These are phyloP conservation scores for Pleurozium schreberi DNA, from an alignment of 225 moss, liverwort and hornwort genomes.

Conservation along the genomic window DNA sequence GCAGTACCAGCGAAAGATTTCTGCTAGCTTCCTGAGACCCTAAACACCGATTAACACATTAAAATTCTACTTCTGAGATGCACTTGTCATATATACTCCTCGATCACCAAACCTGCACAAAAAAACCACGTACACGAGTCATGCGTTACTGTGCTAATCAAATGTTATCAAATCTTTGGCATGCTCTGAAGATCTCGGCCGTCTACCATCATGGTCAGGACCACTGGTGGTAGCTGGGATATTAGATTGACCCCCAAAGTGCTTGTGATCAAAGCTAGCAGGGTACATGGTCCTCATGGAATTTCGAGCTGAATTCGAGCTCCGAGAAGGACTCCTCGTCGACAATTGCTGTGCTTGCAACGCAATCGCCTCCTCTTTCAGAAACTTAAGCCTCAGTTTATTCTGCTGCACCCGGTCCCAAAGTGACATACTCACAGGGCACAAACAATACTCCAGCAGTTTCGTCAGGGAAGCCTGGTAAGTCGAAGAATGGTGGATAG, in stretches of 20 bases:
- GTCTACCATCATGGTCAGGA: not conserved
- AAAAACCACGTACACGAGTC: not conserved
- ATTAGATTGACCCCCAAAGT: not conserved
- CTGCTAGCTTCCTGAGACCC: not conserved
- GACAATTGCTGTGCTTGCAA: slow-evolving; percentile 24
- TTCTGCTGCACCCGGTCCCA: slow-evolving; percentile 56
- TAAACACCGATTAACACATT: not conserved
- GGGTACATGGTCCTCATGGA: slow-evolving; percentile 6
- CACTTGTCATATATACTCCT: not conserved
- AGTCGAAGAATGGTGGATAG: slow-evolving; percentile 88
- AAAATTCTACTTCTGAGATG: not conserved
- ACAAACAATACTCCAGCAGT: slow-evolving; percentile 86
- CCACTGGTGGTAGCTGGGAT: not conserved
- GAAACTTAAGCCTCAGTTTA: slow-evolving; percentile 23
- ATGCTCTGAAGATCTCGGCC: slow-evolving; percentile 4
- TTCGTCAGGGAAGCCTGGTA: slow-evolving; percentile 86
- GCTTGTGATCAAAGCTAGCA: slow-evolving; percentile 2
- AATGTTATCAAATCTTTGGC: slow-evolving; percentile 36
- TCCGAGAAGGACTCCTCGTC: slow-evolving; percentile 19
- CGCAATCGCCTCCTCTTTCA: slow-evolving; percentile 30
- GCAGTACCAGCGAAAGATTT: not conserved
- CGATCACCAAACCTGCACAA: not conserved
- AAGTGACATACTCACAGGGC: slow-evolving; percentile 49
- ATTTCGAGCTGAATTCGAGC: slow-evolving; percentile 18
- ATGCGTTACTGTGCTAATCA: not conserved